These are phyloP conservation scores for Niebla homalea DNA, from an alignment of 495 filamentous ascomycete species.

Conservation along the genomic window DNA sequence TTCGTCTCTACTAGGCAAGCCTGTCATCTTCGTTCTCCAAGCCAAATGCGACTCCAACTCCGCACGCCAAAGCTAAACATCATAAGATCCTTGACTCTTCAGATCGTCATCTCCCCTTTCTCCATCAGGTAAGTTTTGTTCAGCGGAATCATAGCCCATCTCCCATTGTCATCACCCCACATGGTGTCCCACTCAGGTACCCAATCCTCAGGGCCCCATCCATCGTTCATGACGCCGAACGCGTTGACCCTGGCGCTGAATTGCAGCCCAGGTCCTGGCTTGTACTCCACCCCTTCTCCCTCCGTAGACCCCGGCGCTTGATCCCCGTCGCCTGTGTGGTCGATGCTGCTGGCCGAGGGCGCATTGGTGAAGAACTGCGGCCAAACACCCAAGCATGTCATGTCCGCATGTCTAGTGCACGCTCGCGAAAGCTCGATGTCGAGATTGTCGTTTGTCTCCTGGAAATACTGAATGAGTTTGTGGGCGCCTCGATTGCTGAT, in stretches of 20 bases:
- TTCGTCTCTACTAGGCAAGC: too few species aligned
- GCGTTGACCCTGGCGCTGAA: conserved; percentile 10
- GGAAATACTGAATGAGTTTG: conserved; percentile 8
- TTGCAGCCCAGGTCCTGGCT: conserved; percentile 5
- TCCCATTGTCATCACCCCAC: conserved; percentile 3
- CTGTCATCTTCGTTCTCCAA: too few species aligned
- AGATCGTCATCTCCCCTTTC: too few species aligned
- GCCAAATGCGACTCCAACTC: too few species aligned
- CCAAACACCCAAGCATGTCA: conserved; percentile 12
- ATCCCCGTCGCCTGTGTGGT: conserved; percentile 6
- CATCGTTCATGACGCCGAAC: background rate
- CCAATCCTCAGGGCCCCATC: conserved; percentile 5
- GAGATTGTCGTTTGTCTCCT: conserved; percentile 5
- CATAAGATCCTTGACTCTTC: too few species aligned
- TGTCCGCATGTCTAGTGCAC: background rate
- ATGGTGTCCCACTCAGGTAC: conserved; percentile 7
- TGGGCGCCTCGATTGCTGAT: conserved; percentile 9
- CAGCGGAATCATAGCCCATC: background rate
- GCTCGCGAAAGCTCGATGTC: conserved; percentile 5
- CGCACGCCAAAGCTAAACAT: too few species aligned
- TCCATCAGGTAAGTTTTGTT: too few species aligned
- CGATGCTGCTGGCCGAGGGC: conserved; percentile 4
- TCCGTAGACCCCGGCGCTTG: background rate
- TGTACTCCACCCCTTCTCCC: background rate
- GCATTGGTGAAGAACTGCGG: conserved; percentile 10